Base-by-base conservation (phyloP, 345 rosid genomes). In the Citrus sp. region DNA sequence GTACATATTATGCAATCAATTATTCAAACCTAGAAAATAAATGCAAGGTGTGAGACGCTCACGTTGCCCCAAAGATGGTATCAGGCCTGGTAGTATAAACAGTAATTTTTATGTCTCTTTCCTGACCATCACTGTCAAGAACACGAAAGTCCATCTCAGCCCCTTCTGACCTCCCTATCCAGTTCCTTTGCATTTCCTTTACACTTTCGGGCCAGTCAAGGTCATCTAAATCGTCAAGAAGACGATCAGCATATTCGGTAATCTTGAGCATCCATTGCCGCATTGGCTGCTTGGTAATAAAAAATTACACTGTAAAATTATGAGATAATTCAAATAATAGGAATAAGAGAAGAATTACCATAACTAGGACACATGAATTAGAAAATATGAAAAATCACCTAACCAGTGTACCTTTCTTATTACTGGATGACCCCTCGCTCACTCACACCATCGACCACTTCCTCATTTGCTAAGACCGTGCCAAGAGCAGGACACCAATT, bases 401-500 rank as follows among this genome's bases (percentile, higher is more conserved):
- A 77, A 78, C 62, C 27, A 49, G 40, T 55, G 72, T 85, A 93
- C 99, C 98, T 92, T 95, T 87, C 99, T 95, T 80, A 95, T 89
- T 38, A 95, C 99, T 9, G 98, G 92, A 80, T 95, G 94, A 55
- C 94, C 93, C 99, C 99, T 82, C 99, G 98, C 87, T 95, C 99
- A 1, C 99, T 95, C 65, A 93, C 92, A 76, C 99, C 99, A 86
- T 95, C 98, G 73, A 93, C 87, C 75, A 95, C 99, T 86, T 93
- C 99, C 84, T 95, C 99, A 89, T 95, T 95, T 63, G 99, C 99
- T 89, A 95, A 86, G 78, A 95, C 99, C 22, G 99, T 95, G 40
- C 99, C 97, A 85, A 95, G 99, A 78, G 96, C 99, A 66, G 99
- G 99, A 76, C 99, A 95, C 99, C 99, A 95, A 77, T 93, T 95